Evolutionary conservation across 2,329 filamentous ascomycete genomes (phyloP).

Genomic region (Nothopassalora personata): DNA sequence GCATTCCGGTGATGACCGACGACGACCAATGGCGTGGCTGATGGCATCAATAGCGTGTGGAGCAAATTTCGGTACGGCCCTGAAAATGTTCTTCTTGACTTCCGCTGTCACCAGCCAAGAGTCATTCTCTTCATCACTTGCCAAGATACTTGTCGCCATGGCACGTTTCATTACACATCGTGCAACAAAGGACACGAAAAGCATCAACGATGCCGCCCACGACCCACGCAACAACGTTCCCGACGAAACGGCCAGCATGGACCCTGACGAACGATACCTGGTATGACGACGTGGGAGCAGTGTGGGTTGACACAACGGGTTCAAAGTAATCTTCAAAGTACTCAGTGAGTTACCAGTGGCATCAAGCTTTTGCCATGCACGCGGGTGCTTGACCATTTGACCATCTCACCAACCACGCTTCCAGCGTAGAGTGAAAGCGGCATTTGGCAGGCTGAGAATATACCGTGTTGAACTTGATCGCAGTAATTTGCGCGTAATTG

Average conservation of each 20-base stretch:
- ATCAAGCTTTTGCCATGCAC: slow-evolving; percentile 34
- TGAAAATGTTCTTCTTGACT: not conserved
- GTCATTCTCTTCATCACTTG: not conserved
- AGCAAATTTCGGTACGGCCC: not conserved
- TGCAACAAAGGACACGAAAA: slow-evolving; percentile 7
- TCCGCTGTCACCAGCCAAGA: not conserved
- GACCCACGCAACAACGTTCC: slow-evolving; percentile 33
- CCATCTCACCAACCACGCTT: slow-evolving; percentile 17
- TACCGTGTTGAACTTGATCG: slow-evolving; percentile 37
- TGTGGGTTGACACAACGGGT: slow-evolving; percentile 5
- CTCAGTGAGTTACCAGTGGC: slow-evolving; percentile 30
- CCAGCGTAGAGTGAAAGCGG: slow-evolving; percentile 15
- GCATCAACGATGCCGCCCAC: slow-evolving; percentile 21
- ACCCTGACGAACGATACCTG: slow-evolving; percentile 35
- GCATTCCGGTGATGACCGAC: not conserved
- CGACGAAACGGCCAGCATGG: slow-evolving; percentile 29
- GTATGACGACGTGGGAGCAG: slow-evolving; percentile 29
- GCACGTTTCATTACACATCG: slow-evolving; percentile 9
- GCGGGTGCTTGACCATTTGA: slow-evolving; percentile 30
- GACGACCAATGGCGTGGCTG: not conserved
- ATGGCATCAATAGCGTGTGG: not conserved
- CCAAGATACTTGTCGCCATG: slow-evolving; percentile 4
- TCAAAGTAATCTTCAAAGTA: slow-evolving; percentile 14
- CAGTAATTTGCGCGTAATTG: slow-evolving; percentile 37
- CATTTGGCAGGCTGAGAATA: slow-evolving; percentile 33